These are phyloP conservation scores for Closterium sp. DNA, from an alignment of 139 green algal genomes.

Conservation along the genomic window DNA sequence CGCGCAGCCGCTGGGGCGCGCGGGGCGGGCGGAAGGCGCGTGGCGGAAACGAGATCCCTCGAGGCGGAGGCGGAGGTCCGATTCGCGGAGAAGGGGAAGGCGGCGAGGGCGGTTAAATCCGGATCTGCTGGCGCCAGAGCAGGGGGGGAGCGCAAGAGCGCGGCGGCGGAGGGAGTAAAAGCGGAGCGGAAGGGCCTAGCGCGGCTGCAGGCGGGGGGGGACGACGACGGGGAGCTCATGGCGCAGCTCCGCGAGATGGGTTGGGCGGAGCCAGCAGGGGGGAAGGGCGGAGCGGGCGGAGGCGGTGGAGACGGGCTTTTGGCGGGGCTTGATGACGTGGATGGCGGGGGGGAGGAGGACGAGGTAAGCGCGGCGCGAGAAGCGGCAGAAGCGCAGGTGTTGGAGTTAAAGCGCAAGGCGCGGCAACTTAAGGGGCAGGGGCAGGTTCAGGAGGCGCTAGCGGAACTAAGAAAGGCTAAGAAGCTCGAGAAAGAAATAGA, in stretches of 20 bases:
- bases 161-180: background rate
- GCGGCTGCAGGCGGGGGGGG: background rate
- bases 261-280: background rate
- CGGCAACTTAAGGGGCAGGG: background rate
- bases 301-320: background rate
- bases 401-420: background rate
- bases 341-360: background rate
- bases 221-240: background rate
- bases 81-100: background rate
- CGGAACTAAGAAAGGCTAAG: background rate
- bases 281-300: too few species aligned
- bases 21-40: background rate
- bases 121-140: background rate
- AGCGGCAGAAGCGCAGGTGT: background rate
- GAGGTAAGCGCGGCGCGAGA: background rate
- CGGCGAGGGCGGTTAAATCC: background rate
- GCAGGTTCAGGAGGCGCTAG: background rate
- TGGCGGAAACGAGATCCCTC: background rate
- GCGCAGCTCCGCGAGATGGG: background rate
- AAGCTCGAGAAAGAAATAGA: background rate
- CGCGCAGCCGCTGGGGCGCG: background rate
- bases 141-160: background rate
- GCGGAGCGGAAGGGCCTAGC: background rate
- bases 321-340: background rate
- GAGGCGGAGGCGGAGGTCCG: background rate